Percentiles rank a stretch among this genome's conserved stretches.
Evolutionary conservation across 1,284 basidiomycete species (phyloP).

Genomic region (Agroathelia rolfsii): DNA sequence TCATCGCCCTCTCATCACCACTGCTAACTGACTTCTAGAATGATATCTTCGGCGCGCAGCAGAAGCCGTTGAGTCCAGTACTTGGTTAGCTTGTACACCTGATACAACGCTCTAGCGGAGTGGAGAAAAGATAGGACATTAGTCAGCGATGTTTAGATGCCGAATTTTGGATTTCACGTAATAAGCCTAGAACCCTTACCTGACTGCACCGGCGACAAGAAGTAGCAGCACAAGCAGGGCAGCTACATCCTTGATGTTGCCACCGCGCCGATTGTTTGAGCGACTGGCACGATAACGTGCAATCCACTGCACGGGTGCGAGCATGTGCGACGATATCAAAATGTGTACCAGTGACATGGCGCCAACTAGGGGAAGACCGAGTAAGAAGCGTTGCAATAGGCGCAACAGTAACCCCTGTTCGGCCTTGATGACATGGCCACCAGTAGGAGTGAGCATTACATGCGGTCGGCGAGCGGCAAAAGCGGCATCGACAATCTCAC

Average conservation of each 20-base stretch:
- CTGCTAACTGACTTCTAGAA: slow-evolving; percentile 67
- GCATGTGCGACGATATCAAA: slow-evolving; percentile 48
- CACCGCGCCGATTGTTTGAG: slow-evolving; percentile 40
- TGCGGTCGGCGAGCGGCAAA: slow-evolving; percentile 13
- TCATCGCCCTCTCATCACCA: too few species aligned
- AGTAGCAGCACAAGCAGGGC: slow-evolving; percentile 54
- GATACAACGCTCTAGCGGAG: slow-evolving; percentile 63
- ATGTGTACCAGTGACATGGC: slow-evolving; percentile 67
- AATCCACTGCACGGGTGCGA: slow-evolving; percentile 57
- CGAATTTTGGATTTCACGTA: slow-evolving; percentile 3
- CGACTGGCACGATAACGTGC: slow-evolving; percentile 49
- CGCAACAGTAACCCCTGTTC: slow-evolving; percentile 37
- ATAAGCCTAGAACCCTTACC: slow-evolving; percentile 30
- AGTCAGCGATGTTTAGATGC: slow-evolving; percentile 1
- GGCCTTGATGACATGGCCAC: too few species aligned
- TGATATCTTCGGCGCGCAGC: slow-evolving; percentile 64
- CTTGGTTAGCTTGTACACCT: slow-evolving; percentile 60
- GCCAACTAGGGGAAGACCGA: slow-evolving; percentile 69
- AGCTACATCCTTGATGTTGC: slow-evolving; percentile 48
- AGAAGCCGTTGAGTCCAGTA: slow-evolving; percentile 46
- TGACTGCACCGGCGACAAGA: slow-evolving; percentile 51
- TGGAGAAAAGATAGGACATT: slow-evolving; percentile 11
- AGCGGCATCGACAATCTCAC: slow-evolving; percentile 28
- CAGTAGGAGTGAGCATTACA: slow-evolving; percentile 9
- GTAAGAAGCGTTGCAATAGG: slow-evolving; percentile 55